Conservation (phyloP, 352 stramenopile species). For the Phytophthora nicotianae region DNA sequence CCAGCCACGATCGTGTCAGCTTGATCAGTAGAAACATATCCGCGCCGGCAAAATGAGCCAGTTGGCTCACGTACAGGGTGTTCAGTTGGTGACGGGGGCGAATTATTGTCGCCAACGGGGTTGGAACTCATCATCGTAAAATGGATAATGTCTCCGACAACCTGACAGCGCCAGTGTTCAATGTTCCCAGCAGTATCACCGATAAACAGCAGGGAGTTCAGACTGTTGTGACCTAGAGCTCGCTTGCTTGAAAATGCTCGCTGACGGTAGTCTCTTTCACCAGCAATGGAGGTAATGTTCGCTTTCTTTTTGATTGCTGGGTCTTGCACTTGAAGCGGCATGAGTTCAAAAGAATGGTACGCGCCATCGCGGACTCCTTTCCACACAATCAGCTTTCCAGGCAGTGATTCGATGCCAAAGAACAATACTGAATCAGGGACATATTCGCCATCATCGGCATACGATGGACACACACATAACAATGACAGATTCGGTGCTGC, state of each 20-base stretch:
- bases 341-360: conserved; percentile 51
- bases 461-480: conserved; percentile 73
- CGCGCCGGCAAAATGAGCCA: conserved; percentile 40
- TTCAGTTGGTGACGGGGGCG: conserved; percentile 10
- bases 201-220: conserved; percentile 84
- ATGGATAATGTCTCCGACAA: conserved; percentile 50
- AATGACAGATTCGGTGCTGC: conserved; percentile 41
- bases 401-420: conserved; percentile 59
- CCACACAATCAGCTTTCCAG: conserved; percentile 65
- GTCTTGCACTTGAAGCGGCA: conserved; percentile 57
- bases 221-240: conserved; percentile 31
- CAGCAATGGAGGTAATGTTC: conserved; percentile 77
- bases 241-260: conserved; percentile 70
- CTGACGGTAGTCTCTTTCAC: conserved; percentile 82
- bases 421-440: conserved; percentile 70
- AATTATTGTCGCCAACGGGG: conserved; percentile 12
- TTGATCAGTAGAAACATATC: conserved; percentile 33
- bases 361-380: conserved; percentile 52
- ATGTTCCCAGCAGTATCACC: conserved; percentile 60
- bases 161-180: conserved; percentile 80
- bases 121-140: conserved; percentile 81
- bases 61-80: conserved; percentile 7
- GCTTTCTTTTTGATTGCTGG: conserved; percentile 46
- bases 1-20: neutral
- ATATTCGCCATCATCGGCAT: conserved; percentile 80